phyloP scores from a whole-genome alignment of 2,329 filamentous ascomycete genomes.

The Venturia effusa region DNA sequence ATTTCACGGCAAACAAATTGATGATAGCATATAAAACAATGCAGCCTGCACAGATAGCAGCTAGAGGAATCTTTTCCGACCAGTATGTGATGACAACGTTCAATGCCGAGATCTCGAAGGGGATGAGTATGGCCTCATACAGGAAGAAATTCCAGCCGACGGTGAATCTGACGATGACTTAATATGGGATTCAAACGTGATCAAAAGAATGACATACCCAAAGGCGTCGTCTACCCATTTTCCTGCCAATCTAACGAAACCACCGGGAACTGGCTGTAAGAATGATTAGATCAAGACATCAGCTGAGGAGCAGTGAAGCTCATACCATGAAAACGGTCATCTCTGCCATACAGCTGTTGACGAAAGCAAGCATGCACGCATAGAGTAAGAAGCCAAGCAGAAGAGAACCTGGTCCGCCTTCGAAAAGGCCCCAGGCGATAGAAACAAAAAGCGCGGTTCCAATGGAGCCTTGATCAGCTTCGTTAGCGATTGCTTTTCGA shows the following conservation, averaged over 20 bases:
- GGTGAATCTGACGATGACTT: no score
- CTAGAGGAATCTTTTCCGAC: constrained; percentile 30
- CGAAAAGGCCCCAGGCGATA: constrained; percentile 8
- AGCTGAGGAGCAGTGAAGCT: constrained; percentile 18
- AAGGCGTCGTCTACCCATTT: constrained; percentile 39
- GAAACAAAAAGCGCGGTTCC: constrained; percentile 26
- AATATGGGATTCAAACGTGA: no score
- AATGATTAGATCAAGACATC: no score
- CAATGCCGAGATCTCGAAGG: constrained; percentile 42
- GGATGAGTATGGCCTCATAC: constrained; percentile 39
- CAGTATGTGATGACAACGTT: constrained; percentile 41
- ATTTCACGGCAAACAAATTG: constrained; percentile 32
- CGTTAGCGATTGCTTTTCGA: background rate
- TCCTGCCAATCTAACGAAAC: constrained; percentile 13
- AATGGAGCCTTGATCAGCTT: constrained; percentile 20
- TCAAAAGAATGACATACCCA: no score
- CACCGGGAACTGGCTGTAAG: constrained; percentile 6
- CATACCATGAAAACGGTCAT: constrained; percentile 41
- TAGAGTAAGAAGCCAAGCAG: constrained; percentile 11
- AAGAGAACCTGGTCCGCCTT: constrained; percentile 12
- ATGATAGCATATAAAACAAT: constrained; percentile 19
- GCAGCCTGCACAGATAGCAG: constrained; percentile 26
- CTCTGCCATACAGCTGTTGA: constrained; percentile 28
- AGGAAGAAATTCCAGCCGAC: constrained; percentile 43
- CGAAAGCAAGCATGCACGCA: constrained; percentile 10